These are phyloP conservation scores for Zygotorulaspora chibaensis DNA, from an alignment of 805 yeast genomes.

Conservation along the genomic window DNA sequence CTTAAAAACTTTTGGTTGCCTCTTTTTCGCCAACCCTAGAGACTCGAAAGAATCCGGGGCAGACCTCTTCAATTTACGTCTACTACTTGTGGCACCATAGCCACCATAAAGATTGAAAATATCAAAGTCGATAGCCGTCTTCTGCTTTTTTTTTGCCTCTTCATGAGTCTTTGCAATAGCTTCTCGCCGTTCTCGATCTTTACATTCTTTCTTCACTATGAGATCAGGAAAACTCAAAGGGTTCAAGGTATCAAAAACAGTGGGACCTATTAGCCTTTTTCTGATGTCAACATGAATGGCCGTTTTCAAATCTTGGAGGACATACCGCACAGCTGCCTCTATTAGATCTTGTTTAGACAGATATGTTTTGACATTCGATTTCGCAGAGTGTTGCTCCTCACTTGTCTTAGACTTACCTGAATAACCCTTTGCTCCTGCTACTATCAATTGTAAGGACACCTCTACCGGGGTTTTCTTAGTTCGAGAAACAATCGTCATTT, in stretches of 20 bases:
- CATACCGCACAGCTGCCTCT: conserved; percentile 53
- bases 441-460: conserved; percentile 25
- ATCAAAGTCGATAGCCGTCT: conserved; percentile 37
- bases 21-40: conserved; percentile 15
- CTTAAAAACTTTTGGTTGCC: conserved; percentile 14
- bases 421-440: conserved; percentile 5
- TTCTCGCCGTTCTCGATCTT: conserved; percentile 25
- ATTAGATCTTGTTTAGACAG: conserved; percentile 37
- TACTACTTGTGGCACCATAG: conserved; percentile 10
- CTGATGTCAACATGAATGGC: conserved; percentile 67
- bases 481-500: conserved; percentile 22
- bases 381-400: not conserved
- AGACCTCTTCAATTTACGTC: conserved; percentile 14
- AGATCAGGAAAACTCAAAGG: conserved; percentile 55
- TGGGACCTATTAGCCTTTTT: conserved; percentile 68
- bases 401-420: not conserved
- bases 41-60: conserved; percentile 10
- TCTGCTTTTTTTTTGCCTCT: conserved; percentile 24
- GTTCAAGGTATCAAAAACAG: conserved; percentile 55
- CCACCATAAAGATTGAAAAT: conserved; percentile 34
- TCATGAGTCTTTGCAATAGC: conserved; percentile 18
- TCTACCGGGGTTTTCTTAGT: conserved; percentile 23
- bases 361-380: conserved; percentile 13
- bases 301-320: conserved; percentile 59
- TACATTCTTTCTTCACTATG: conserved; percentile 34